Evolutionary conservation across 129 eudicot species (phyloP).

Genomic region (Arctium minus): DNA sequence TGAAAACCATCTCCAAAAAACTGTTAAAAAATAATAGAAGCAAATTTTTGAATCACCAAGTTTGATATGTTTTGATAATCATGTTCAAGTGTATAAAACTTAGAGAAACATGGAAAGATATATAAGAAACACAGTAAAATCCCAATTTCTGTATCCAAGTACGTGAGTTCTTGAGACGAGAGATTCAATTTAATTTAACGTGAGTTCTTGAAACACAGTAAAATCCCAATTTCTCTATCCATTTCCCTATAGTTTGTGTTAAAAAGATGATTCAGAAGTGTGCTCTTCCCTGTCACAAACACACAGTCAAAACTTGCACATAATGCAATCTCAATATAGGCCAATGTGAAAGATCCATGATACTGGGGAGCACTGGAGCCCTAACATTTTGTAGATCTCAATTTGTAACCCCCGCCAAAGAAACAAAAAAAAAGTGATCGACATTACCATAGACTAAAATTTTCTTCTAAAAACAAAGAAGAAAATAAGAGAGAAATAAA

Average conservation of each 20-base stretch:
- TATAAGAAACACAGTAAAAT: neutral
- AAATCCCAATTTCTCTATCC: conserved; percentile 98
- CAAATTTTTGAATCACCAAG: neutral
- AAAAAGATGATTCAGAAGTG: conserved; percentile 81
- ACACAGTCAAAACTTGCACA: conserved; percentile 10
- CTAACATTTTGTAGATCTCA: neutral
- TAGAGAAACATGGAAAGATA: neutral
- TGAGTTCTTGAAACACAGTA: too few species aligned
- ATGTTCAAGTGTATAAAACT: neutral
- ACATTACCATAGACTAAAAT: neutral
- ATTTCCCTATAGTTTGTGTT: conserved; percentile 85
- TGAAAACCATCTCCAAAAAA: conserved; percentile 39
- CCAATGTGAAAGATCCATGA: neutral
- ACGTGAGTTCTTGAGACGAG: too few species aligned
- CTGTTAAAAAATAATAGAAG: neutral
- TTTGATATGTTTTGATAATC: neutral
- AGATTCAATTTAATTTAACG: too few species aligned
- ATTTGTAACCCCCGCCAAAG: neutral
- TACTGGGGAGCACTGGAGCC: neutral
- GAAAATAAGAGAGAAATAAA: too few species aligned
- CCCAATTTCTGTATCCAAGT: too few species aligned
- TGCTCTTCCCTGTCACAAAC: conserved; percentile 82
- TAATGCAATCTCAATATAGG: neutral
- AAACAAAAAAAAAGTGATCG: neutral
- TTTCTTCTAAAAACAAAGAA: too few species aligned